A percentile compares a stretch with the other conserved stretches of the same genome.
phyloP scores from a whole-genome alignment of 306 rosid genomes.

The Fagus crenata region DNA sequence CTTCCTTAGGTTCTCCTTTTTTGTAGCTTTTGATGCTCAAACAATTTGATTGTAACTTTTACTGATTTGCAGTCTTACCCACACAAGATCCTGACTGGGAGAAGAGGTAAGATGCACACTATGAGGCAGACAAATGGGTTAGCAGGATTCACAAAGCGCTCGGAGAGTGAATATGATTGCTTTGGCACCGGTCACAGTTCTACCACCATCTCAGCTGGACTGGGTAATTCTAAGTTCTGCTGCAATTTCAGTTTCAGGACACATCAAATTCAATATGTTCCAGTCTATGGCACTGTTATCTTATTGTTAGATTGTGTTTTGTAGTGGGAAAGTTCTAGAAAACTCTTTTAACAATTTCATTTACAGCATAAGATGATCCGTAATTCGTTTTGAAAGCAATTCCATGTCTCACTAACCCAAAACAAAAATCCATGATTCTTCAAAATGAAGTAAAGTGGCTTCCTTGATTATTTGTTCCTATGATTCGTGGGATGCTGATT shows the following conservation, averaged over 20 bases:
- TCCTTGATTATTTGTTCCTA: background rate
- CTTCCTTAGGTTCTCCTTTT: conserved; percentile 19
- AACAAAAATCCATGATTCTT: background rate
- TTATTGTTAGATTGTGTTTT: background rate
- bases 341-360: background rate
- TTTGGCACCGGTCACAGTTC: conserved; percentile 98
- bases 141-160: conserved; percentile 85
- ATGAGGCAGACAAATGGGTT: conserved; percentile 89
- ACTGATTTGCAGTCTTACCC: conserved; percentile 75
- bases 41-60: conserved; percentile 11
- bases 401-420: background rate
- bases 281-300: background rate
- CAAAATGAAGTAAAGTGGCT: conserved; percentile 2
- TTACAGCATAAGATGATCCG: background rate
- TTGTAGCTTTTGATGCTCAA: background rate
- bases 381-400: background rate
- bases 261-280: background rate
- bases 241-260: conserved; percentile 14
- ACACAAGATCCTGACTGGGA: conserved; percentile 91
- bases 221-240: conserved; percentile 56
- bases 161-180: conserved; percentile 89
- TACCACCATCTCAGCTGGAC: conserved; percentile 97
- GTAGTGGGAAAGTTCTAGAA: background rate
- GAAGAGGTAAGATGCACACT: conserved; percentile 86
- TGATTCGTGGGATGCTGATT: background rate